phyloP scores from a whole-genome alignment of 2,329 filamentous ascomycete species.

The Penicillium sp. region DNA sequence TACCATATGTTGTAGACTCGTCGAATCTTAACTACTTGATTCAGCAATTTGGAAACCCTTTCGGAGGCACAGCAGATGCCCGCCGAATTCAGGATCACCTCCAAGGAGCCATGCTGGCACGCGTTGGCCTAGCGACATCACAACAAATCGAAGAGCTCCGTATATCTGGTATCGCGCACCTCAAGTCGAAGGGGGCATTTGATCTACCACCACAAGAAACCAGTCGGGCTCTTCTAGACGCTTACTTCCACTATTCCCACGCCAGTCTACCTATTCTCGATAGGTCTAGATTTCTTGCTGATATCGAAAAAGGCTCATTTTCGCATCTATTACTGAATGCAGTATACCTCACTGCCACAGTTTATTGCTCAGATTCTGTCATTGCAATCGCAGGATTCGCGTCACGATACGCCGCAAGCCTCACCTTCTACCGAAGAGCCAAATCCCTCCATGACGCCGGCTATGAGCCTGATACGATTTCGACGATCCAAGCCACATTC shows the following conservation, averaged over 20 bases:
- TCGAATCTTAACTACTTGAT: constrained; percentile 27
- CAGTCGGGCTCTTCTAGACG: constrained; percentile 18
- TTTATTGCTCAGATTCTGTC: constrained; percentile 20
- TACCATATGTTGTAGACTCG: constrained; percentile 22
- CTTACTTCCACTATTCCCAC: constrained; percentile 23
- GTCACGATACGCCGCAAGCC: constrained; percentile 22
- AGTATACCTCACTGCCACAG: constrained; percentile 20
- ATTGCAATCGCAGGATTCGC: constrained; percentile 22
- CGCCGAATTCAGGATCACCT: constrained; percentile 19
- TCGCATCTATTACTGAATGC: constrained; percentile 26
- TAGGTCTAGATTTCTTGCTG: constrained; percentile 13
- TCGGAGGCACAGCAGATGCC: constrained; percentile 10
- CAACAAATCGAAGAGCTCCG: constrained; percentile 12
- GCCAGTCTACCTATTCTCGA: constrained; percentile 23
- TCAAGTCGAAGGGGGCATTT: constrained; percentile 20
- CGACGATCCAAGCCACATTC: constrained; percentile 21
- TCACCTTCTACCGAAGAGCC: constrained; percentile 24
- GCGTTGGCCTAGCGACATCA: constrained; percentile 13
- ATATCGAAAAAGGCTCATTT: constrained; percentile 10
- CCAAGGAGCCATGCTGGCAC: constrained; percentile 19
- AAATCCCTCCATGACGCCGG: constrained; percentile 29
- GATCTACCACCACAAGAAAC: constrained; percentile 12
- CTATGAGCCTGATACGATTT: constrained; percentile 25
- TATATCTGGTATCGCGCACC: not conserved
- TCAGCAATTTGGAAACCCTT: constrained; percentile 25